These are phyloP conservation scores for Backusella westeae DNA, from an alignment of 192 early-diverging fungal genomes.

Conservation along the genomic window DNA sequence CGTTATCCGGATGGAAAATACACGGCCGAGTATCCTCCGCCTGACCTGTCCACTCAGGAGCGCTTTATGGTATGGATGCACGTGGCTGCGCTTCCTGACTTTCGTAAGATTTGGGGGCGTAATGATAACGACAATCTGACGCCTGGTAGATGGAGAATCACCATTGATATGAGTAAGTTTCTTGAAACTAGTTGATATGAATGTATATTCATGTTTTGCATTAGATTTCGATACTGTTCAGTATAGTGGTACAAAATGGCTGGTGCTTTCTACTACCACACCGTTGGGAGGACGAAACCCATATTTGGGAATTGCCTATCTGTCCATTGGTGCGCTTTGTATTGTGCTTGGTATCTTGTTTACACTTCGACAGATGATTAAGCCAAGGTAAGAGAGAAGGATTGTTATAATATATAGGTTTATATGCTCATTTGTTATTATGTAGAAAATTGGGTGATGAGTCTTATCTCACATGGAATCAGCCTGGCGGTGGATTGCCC, in stretches of 20 bases:
- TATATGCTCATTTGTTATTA: no score
- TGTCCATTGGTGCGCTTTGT: slow-evolving; percentile 83
- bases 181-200: not conserved
- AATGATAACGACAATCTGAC: slow-evolving; percentile 58
- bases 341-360: slow-evolving; percentile 83
- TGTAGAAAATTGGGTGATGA: slow-evolving; percentile 23
- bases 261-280: slow-evolving; percentile 93
- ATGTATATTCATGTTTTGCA: not conserved
- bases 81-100: slow-evolving; percentile 88
- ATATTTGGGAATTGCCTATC: slow-evolving; percentile 90
- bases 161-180: slow-evolving; percentile 69
- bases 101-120: slow-evolving; percentile 88
- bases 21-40: slow-evolving; percentile 44
- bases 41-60: slow-evolving; percentile 68
- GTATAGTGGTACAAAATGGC: slow-evolving; percentile 89
- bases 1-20: slow-evolving; percentile 58
- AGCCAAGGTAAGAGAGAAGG: slow-evolving; percentile 59
- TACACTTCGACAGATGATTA: slow-evolving; percentile 81
- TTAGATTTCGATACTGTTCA: slow-evolving; percentile 74
- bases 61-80: slow-evolving; percentile 97
- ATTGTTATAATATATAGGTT: not conserved
- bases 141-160: slow-evolving; percentile 66
- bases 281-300: slow-evolving; percentile 93
- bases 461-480: slow-evolving; percentile 23
- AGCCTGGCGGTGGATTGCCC: slow-evolving; percentile 16